A percentile compares a stretch with the other conserved stretches of the same genome.
Evolutionary conservation across 495 filamentous ascomycete genomes (phyloP).

Genomic region (Hypoxylon trugodes): DNA sequence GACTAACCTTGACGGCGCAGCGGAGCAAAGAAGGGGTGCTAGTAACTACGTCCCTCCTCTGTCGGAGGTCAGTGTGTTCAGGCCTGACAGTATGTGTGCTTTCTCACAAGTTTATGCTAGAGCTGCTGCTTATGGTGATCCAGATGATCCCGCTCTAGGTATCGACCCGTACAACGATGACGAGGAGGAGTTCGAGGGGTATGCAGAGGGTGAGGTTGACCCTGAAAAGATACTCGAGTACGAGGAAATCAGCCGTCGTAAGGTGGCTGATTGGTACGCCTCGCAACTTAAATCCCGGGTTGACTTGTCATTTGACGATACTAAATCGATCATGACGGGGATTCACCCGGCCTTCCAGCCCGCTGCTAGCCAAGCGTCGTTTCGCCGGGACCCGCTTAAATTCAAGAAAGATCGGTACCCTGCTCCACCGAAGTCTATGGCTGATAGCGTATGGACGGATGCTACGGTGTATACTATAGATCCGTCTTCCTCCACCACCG

Average conservation of each 20-base stretch:
- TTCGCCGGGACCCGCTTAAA: slow-evolving; percentile 30
- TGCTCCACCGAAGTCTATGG: no score
- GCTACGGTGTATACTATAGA: slow-evolving; percentile 26
- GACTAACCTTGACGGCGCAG: slow-evolving; percentile 25
- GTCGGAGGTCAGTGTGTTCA: slow-evolving; percentile 27
- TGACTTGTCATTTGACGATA: slow-evolving; percentile 9
- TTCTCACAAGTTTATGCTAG: slow-evolving; percentile 11
- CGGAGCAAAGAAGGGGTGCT: slow-evolving; percentile 27
- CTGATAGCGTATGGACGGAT: slow-evolving; percentile 38
- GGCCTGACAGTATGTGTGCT: slow-evolving; percentile 35
- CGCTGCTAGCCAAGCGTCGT: slow-evolving; percentile 20
- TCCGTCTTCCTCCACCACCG: neutral
- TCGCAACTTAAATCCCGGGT: slow-evolving; percentile 5
- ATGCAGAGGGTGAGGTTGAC: slow-evolving; percentile 11
- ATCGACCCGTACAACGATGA: slow-evolving; percentile 13
- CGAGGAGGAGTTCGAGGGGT: no score
- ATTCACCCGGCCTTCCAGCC: slow-evolving; percentile 45
- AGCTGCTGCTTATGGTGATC: neutral
- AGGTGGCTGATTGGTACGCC: slow-evolving; percentile 39
- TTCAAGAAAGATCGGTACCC: slow-evolving; percentile 9
- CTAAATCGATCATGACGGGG: slow-evolving; percentile 36
- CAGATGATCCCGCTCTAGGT: neutral
- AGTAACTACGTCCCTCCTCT: no score
- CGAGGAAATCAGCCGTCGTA: slow-evolving; percentile 23
- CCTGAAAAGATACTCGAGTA: slow-evolving; percentile 16